Base-by-base conservation (phyloP, 2,329 filamentous ascomycete genomes). In the Macrophomina pseudophaseolina region DNA sequence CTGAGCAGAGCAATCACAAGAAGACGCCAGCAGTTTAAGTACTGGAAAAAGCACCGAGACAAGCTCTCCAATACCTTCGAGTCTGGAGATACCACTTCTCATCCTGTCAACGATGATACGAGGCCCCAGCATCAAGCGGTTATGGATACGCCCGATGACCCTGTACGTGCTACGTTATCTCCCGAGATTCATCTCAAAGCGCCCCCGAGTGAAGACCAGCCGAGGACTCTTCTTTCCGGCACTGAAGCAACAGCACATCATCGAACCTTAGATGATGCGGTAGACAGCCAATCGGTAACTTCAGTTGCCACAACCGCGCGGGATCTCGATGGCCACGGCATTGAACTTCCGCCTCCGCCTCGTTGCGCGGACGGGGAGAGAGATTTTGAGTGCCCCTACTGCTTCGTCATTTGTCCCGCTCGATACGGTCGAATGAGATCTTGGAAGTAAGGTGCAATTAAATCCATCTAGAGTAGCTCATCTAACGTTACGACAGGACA, bases 351-450 rank as follows among this genome's bases (percentile, higher is more conserved):
- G 1, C 71, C 75, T 12, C 76, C 76, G 23, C 77, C 77, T 2
- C 75, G 71, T 66, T 64, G 68, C 23, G 75, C 75, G 6, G 71
- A 71, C 48, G 72, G 73, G 1, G 74, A 77, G 16, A 74, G 71
- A 38, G 77, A 79, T 62, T 79, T 79, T 40, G 77, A 78, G 49
- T 79, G 77, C 56, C 76, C 77, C 1, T 78, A 76, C 65, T 79
- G 77, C 62, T 78, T 73, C 64, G 74, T 78, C n/a, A 77, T 79
- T 23, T 79, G 77, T 54, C 77, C 77, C 3, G 71, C 75, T n/a
- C 69, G 76, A 63, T 78, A 79, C 40, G 73, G 74, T 0, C 73
- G 70, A 64, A 73, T 72, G 6, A 70, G 75, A 12, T 38, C 35
- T 38, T 38, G 35, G 35, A 38, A 38, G 35, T 38, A 38, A 38